Base-by-base conservation (phyloP, 495 filamentous ascomycete species). In the Evernia prunastri region DNA sequence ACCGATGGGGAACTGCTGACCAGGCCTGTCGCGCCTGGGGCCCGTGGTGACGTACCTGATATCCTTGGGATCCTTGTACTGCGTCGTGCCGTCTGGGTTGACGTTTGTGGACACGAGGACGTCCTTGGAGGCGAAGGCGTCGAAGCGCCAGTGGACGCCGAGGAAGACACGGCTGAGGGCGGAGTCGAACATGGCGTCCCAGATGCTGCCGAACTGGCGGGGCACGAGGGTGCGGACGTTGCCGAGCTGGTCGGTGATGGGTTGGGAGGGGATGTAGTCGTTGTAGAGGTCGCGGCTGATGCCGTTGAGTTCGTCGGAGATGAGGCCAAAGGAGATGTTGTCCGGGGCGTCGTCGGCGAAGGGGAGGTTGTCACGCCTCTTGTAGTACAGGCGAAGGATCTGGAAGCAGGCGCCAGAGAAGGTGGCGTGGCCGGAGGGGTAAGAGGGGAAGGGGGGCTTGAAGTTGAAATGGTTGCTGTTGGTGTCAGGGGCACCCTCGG, bases 361-460 rank as follows among this genome's bases (percentile, higher is more conserved):
- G 42, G 11, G 5, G 29, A 70, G 63, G 42, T 66, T 64, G 58
- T 71, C 66, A 40, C 71, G 66, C 18, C 51, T 53, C 59, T 68
- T 73, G 70, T 75, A 75, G 65, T 71, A 75, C 27, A 75, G 67
- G 27, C 73, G 69, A 15, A 67, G 47, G n/a, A 66, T 59, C 60
- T 76, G 72, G 69, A 76, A 72, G 31, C 51, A 60, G 11, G 74
- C 74, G n/a, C 65, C 74, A 33, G 63, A 74, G 60, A 76, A 75
- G 35, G 74, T 73, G n/a, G 74, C 74, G 66, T 74, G 74, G 37
- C 74, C 72, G 53, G 73, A 75, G 9, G 73, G 73, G 59, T 75
- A 75, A 1, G 74, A 65, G 2, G 72, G 74, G 72, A 76, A 76
- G 12, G 74, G 74, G 3, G 74, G 74, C 67, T 76, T 75, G 69